Percentiles rank a stretch among this genome's conserved stretches.
phyloP scores from a whole-genome alignment of 2,329 filamentous ascomycete genomes.

The Nigrograna mackinnonii region DNA sequence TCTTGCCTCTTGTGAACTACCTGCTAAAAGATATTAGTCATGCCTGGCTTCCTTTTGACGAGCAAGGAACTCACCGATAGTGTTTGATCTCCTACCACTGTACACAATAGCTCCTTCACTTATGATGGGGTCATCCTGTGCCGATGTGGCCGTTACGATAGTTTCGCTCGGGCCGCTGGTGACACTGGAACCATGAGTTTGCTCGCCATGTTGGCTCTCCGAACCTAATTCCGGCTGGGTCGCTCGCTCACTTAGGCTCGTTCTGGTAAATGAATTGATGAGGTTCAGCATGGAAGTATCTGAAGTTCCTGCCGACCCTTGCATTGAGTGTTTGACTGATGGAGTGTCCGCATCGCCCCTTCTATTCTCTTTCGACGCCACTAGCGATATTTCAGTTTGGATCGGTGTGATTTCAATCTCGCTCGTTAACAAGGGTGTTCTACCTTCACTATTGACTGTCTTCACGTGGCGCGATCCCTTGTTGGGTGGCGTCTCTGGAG shows the following conservation, averaged over 20 bases:
- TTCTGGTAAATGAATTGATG: too few species aligned
- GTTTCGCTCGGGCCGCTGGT: conserved; percentile 13
- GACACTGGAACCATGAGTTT: neutral
- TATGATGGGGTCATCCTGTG: conserved; percentile 5
- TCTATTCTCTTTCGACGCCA: too few species aligned
- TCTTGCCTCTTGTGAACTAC: too few species aligned
- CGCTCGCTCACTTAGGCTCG: too few species aligned
- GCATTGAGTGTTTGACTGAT: too few species aligned
- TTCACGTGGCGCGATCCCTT: conserved; percentile 18
- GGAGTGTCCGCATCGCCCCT: too few species aligned
- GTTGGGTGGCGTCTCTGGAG: conserved; percentile 3
- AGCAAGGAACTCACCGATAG: conserved; percentile 17
- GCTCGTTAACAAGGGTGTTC: conserved; percentile 16
- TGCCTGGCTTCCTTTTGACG: too few species aligned
- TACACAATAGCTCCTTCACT: conserved; percentile 18
- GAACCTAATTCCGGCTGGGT: too few species aligned
- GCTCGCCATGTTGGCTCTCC: too few species aligned
- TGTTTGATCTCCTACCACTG: conserved; percentile 13
- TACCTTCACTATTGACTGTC: conserved; percentile 22
- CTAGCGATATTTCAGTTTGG: neutral
- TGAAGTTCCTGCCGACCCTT: too few species aligned
- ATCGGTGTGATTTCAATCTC: neutral
- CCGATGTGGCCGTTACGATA: conserved; percentile 16
- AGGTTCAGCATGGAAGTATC: too few species aligned
- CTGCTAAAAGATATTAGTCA: too few species aligned